Evolutionary conservation across 352 stramenopile genomes (phyloP).

Genomic region (Phytophthora crassamura): DNA sequence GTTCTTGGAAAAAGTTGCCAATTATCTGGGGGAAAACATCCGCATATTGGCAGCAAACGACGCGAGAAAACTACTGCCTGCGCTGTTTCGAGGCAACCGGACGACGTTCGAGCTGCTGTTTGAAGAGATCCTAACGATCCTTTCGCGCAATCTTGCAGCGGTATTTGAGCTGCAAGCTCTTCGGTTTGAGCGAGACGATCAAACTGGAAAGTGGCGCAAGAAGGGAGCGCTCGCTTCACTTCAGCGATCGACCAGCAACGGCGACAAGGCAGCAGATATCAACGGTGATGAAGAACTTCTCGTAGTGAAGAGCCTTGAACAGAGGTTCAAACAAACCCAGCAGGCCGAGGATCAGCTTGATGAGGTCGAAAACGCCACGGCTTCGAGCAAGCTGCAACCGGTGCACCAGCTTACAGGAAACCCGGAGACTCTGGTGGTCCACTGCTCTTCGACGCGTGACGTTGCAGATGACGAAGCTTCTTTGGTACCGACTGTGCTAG

Average conservation of each 20-base stretch:
- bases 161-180: constrained; percentile 50
- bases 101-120: constrained; percentile 54
- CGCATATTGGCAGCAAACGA: constrained; percentile 38
- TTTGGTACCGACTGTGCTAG: constrained; percentile 38
- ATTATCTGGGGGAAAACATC: constrained; percentile 56
- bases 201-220: constrained; percentile 10
- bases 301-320: constrained; percentile 13
- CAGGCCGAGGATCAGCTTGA: background rate
- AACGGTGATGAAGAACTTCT: background rate
- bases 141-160: constrained; percentile 53
- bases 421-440: constrained; percentile 32
- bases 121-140: constrained; percentile 33
- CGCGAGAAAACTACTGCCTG: constrained; percentile 25
- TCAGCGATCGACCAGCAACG: background rate
- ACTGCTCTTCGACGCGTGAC: constrained; percentile 36
- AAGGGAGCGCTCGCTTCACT: constrained; percentile 14
- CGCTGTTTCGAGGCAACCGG: constrained; percentile 68
- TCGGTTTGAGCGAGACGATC: constrained; percentile 21
- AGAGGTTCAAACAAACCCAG: constrained; percentile 2
- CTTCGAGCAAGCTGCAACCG: background rate
- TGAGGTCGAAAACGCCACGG: background rate
- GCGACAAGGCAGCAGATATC: background rate
- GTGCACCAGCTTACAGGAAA: constrained; percentile 16
- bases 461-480: constrained; percentile 34
- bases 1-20: constrained; percentile 55